Percentiles rank a stretch among this genome's conserved stretches.
Conservation (phyloP, 495 filamentous ascomycete species). For the Penicillium soppii region DNA sequence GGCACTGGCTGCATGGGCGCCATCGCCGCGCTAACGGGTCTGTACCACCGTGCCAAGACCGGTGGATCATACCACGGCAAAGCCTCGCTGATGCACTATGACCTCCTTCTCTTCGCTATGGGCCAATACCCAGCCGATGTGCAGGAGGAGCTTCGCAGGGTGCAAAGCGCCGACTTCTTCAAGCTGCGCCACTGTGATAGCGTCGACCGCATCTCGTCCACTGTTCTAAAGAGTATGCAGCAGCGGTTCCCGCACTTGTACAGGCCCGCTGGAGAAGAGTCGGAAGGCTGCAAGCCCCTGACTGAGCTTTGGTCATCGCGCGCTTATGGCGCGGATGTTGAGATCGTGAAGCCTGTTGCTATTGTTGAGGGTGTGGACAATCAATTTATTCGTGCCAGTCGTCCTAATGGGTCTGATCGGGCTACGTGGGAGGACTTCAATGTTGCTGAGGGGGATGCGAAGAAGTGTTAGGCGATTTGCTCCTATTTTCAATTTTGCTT, state of each 20-base stretch:
- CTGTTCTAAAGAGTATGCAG: slow-evolving; percentile 63
- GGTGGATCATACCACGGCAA: slow-evolving; percentile 67
- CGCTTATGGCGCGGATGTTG: slow-evolving; percentile 39
- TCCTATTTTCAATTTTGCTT: background rate
- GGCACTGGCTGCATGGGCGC: slow-evolving; percentile 69
- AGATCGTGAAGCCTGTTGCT: slow-evolving; percentile 39
- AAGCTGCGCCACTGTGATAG: slow-evolving; percentile 65
- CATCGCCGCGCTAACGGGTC: slow-evolving; percentile 61
- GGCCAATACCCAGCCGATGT: slow-evolving; percentile 59
- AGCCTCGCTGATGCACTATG: slow-evolving; percentile 66
- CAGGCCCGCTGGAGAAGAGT: slow-evolving; percentile 10
- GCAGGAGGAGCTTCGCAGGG: slow-evolving; percentile 53
- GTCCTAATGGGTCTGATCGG: slow-evolving; percentile 40
- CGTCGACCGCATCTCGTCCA: slow-evolving; percentile 68
- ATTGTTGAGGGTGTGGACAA: slow-evolving; percentile 41
- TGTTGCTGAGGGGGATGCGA: slow-evolving; percentile 25
- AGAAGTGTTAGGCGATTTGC: slow-evolving; percentile 11
- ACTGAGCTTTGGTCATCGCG: slow-evolving; percentile 43
- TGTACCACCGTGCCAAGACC: slow-evolving; percentile 58
- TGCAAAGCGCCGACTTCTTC: slow-evolving; percentile 60
- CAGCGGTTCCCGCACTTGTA: slow-evolving; percentile 43
- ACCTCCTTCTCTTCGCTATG: slow-evolving; percentile 63
- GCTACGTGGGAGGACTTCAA: slow-evolving; percentile 39
- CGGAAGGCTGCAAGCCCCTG: slow-evolving; percentile 21
- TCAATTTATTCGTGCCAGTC: slow-evolving; percentile 39